Evolutionary conservation across 768 basidiomycete species (phyloP), one percentile per base, ranked within the genome.

Genomic region (Tulasnella sp.): DNA sequence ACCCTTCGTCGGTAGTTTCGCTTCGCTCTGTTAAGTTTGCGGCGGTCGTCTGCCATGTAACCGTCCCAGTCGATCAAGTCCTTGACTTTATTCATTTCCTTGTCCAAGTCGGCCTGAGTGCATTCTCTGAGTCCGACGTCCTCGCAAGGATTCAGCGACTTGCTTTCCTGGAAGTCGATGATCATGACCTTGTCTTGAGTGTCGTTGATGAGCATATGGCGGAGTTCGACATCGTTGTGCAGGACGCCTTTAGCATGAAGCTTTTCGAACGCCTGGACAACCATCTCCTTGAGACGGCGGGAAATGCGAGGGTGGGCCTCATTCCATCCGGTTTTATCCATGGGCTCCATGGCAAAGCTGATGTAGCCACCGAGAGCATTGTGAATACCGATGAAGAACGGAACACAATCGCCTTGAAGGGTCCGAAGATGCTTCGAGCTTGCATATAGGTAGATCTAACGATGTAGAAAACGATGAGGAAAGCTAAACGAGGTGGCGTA

Each of bases 211-310:
- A 72, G 71, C 2, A 75, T 75, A 38, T 75, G 73, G 29, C 73
- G 73, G n/a, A 75, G 64, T 42, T 75, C 73, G 52, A 75, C 29
- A 37, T 75, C 73, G 73, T 75, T 75, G 54, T 75, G 73, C n/a
- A 75, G 29, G 37, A 75, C 73, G 37, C 73, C 73, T 36, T 36
- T 36, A 49, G 45, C 73, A 37, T 75, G 73, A 36, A 75, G 36
- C 17, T 38, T 38, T 8, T 67, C 19, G 19, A 29, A 75, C n/a
- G 73, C 54, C 52, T 75, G 25, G 34, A 75, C 37, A 42, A 75
- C 71, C 31, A 34, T 52, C 15, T 72, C 71, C 22, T 72, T 72
- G 71, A 40, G 37, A n/a, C 58, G 45, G 29, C 31, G 52, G 19
- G 73, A 22, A 29, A 75, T 64, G 64, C 69, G 37, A n/a, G 39